Evolutionary conservation across 805 yeast species (phyloP).

Genomic region (Ogataea methylovora): DNA sequence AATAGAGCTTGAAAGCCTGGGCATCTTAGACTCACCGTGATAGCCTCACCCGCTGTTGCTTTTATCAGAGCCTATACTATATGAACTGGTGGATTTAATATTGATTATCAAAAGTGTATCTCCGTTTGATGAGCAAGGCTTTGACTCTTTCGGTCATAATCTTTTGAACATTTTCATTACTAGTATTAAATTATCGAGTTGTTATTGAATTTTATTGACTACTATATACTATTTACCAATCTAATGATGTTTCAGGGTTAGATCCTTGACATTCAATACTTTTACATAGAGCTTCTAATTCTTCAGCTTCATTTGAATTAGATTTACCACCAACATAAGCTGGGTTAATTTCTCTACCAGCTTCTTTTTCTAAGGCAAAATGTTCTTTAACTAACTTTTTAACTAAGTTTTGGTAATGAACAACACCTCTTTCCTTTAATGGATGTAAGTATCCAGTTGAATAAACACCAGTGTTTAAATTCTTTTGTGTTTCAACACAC

Average conservation of each 20-base stretch:
- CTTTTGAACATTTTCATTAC: slow-evolving; percentile 30
- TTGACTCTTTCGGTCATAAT: slow-evolving; percentile 45
- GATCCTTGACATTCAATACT: slow-evolving; percentile 43
- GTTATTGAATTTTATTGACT: too few species aligned
- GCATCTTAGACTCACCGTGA: not conserved
- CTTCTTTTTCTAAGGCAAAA: slow-evolving; percentile 34
- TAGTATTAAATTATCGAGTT: not conserved
- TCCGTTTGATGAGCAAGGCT: slow-evolving; percentile 39
- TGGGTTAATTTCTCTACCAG: slow-evolving; percentile 44
- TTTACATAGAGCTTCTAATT: slow-evolving; percentile 42
- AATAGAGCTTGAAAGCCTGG: slow-evolving; percentile 6
- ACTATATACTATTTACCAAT: slow-evolving; percentile 22
- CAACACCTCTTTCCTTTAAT: slow-evolving; percentile 49
- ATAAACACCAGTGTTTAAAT: slow-evolving; percentile 54
- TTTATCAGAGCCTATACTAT: too few species aligned
- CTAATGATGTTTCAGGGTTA: slow-evolving; percentile 26
- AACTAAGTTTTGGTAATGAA: slow-evolving; percentile 47
- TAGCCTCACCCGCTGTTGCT: slow-evolving; percentile 4
- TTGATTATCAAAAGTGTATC: slow-evolving; percentile 40
- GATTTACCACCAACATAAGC: slow-evolving; percentile 36
- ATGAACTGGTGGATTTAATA: too few species aligned
- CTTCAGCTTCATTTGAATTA: slow-evolving; percentile 35
- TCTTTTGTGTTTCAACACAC: slow-evolving; percentile 53
- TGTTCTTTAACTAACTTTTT: slow-evolving; percentile 53
- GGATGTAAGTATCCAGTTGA: slow-evolving; percentile 55